Evolutionary conservation across 257 asterid species (phyloP).

Genomic region (Solanum corneliomulleri): DNA sequence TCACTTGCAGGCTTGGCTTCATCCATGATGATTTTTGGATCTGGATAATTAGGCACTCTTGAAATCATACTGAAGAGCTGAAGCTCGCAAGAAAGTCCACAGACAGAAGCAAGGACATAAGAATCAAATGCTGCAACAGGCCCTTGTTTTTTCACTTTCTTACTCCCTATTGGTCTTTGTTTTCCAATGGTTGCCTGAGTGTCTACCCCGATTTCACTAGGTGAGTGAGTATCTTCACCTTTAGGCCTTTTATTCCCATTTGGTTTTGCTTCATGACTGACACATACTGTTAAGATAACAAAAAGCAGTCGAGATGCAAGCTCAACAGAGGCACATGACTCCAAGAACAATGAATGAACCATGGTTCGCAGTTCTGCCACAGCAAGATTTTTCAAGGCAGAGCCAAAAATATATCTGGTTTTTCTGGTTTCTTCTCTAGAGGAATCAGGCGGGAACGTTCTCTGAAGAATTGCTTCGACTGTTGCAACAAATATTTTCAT

Average conservation of each 20-base stretch:
- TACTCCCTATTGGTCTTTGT: constrained; percentile 27
- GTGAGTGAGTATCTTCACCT: constrained; percentile 31
- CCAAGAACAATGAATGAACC: constrained; percentile 91
- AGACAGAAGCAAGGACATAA: constrained; percentile 92
- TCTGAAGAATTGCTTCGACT: constrained; percentile 87
- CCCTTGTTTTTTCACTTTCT: constrained; percentile 61
- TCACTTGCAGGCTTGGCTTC: constrained; percentile 38
- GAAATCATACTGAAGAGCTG: constrained; percentile 80
- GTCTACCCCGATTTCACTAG: constrained; percentile 35
- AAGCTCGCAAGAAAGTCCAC: constrained; percentile 94
- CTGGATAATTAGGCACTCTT: constrained; percentile 32
- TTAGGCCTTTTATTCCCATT: constrained; percentile 66
- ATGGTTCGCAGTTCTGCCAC: constrained; percentile 95
- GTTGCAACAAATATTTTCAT: constrained; percentile 99
- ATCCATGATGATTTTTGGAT: constrained; percentile 17
- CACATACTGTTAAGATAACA: constrained; percentile 88
- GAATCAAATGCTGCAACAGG: constrained; percentile 98
- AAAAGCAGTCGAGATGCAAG: constrained; percentile 97
- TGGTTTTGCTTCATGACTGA: constrained; percentile 92
- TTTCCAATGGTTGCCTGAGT: constrained; percentile 17
- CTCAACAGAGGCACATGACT: constrained; percentile 81
- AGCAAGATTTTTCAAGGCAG: constrained; percentile 89
- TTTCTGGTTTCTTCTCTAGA: constrained; percentile 75
- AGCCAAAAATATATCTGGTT: constrained; percentile 64
- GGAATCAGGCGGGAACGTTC: constrained; percentile 89